Base-by-base conservation (phyloP, 352 stramenopile genomes). In the Phytophthora brassicae region DNA sequence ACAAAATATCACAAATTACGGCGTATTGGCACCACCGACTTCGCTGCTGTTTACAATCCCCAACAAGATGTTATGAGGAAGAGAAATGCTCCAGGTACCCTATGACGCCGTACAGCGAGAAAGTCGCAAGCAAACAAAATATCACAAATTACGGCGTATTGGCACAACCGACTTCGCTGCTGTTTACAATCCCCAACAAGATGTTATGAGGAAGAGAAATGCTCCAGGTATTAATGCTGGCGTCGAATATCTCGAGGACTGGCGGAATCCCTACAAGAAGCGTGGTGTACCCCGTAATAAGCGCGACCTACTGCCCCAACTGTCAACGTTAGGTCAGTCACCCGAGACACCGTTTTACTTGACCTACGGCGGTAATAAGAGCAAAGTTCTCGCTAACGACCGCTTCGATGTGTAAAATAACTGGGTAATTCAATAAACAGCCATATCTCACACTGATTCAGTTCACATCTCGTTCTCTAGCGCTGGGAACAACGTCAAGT, bases 201-300 rank as follows among this genome's bases (percentile, higher is more conserved):
- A 86, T n/a, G 54, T 66, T 0, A 47, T 64, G 4, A 64, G 56
- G 19, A 75, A 83, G 43, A 55, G 77, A 2, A 79, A 84, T 17
- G 55, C 64, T 11, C 72, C 76, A 12, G 72, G 75, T 1, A 77
- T 90, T 36, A 88, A 88, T 53, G 64, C 78, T 14, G 77, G 74
- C 5, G 55, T 80, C 33, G 68, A 84, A 23, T 90, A 89, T 49
- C 47, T 89, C 11, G 70, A 89, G 52, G 74, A 78, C 22, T 81
- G 77, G 64, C 69, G 76, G n/a, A 88, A 89, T 59, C 79, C 81
- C 3, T 89, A 84, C 79, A 88, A 79, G 42, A 86, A 84, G 55
- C 77, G 79, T 19, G 79, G 79, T 4, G 64, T 89, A 9, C 77
- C 77, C 16, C 70, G 73, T 12, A 64, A 41, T 11, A 85, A 79